These are phyloP conservation scores for Pythium rishiriense DNA, from an alignment of 352 stramenopile genomes.

Conservation along the genomic window DNA sequence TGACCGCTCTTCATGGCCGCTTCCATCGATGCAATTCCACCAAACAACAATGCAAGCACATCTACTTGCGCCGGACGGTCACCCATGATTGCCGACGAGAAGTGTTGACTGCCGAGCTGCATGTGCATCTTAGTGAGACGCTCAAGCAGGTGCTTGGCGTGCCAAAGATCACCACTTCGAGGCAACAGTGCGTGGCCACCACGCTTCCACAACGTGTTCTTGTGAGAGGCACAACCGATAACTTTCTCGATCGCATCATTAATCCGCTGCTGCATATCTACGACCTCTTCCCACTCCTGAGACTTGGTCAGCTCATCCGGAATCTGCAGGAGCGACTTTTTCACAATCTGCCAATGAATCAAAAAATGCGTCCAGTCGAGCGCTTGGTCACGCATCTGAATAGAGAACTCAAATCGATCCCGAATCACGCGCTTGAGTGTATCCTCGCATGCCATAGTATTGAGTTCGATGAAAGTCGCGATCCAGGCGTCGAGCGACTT, in stretches of 20 bases:
- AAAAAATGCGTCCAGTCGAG: constrained; percentile 85
- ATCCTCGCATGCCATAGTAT: constrained; percentile 22
- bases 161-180: constrained; percentile 61
- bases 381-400: constrained; percentile 50
- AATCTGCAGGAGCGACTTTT: constrained; percentile 50
- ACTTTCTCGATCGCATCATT: constrained; percentile 67
- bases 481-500: constrained; percentile 49
- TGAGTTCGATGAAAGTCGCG: neutral
- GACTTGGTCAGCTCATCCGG: constrained; percentile 3
- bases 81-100: constrained; percentile 22
- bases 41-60: constrained; percentile 74
- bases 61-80: constrained; percentile 43
- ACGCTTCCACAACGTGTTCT: constrained; percentile 93
- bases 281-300: constrained; percentile 42
- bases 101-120: constrained; percentile 25
- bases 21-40: constrained; percentile 71
- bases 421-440: constrained; percentile 46
- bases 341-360: constrained; percentile 80
- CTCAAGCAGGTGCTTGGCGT: constrained; percentile 69
- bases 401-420: constrained; percentile 77
- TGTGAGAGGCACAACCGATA: constrained; percentile 64
- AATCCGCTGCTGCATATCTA: constrained; percentile 75
- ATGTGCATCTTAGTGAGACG: constrained; percentile 45
- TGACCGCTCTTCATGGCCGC: constrained; percentile 76
- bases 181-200: constrained; percentile 85